Evolutionary conservation across 2,329 filamentous ascomycete species (phyloP), one percentile per base, ranked within the genome.

Genomic region (Zasmidium angulare): DNA sequence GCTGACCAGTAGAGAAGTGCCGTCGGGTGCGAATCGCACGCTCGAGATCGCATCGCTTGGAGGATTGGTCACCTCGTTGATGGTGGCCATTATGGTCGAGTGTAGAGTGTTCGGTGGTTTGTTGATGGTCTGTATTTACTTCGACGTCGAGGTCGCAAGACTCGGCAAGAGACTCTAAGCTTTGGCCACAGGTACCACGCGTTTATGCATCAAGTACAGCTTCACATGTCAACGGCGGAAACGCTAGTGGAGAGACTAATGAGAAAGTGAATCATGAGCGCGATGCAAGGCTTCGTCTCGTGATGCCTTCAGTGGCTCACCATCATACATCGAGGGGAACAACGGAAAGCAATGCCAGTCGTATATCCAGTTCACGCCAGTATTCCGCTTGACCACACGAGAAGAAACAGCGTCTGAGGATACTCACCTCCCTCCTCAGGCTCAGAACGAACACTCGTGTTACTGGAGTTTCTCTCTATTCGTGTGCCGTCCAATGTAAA

Each of bases 41-140:
- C 91, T 83, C 50, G 93, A 96, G 69, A 98, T 89, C 69, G 89
- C 90, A 77, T 99, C 95, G 67, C 84, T 84, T 11, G 95, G 95
- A 50, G 92, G 88, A 69, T 91, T 86, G 61, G 87, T 83, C 71
- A 97, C 84, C 76, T 95, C 89, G 78, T 63, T 26, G 22, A 64
- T 56, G n/a, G 56, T 53, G 50, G 54, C 62, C 63, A 63, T 66
- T 14, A 20, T 56, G 19, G 31, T 54, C 6, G 36, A 53, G 21
- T 46, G 19, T 51, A n/a, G 20, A 43, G 40, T 46, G 20, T 2
- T 53, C 6, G 19, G 24, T 40, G n/a, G 50, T 40, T 23, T 40
- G 26, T 43, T 31, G 29, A 31, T 50, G 46, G 20, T 7, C 6
- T 17, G n/a, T 43, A 17, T 43, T 43, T 43, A 43, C 36, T 43